Base-by-base conservation (phyloP, 1,284 basidiomycete species). In the Irpex lacteus region DNA sequence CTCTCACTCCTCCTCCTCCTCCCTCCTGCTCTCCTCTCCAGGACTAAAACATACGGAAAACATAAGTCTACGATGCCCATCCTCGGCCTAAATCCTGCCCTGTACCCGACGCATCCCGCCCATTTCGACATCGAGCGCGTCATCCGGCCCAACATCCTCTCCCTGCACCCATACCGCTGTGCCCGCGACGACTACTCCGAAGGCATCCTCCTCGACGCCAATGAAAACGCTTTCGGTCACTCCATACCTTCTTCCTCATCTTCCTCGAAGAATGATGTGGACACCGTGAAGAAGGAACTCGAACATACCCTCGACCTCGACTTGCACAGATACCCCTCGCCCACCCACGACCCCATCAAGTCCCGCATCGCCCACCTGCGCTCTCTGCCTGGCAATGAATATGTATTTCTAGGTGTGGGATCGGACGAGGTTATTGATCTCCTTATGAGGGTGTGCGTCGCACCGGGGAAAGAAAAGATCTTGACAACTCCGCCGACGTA, bases 351-450 rank as follows among this genome's bases (percentile, higher is more conserved):
- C 66, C 80, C 83, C 55, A 90, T 99, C 73, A 98, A 98, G 75
- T 70, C 79, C 8, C 85, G 86, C 37, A 88, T 98, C 63, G 92
- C 91, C 5, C 72, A 80, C 13, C 80, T 98, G 55, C 85, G 95
- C 47, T 81, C 82, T 1, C 76, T 97, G 0, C 86, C 90, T 2
- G 80, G 82, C 1, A 74, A 81, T 54, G 85, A 92, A 64, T 86
- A 94, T 74, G 86, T 98, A 50, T 98, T 98, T 75, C 85, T 99
- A 7, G 97, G 98, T 13, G 98, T 99, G 0, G 98, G 98, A 0
- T 95, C 92, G 0, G 98, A 99, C 77, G 98, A 99, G 74, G 91
- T 97, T 57, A 96, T 99, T 68, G 98, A 99, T 75, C 80, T 99
- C 63, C 82, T 99, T 60, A 96, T 97, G 80, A 86, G 98, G 8